These are phyloP conservation scores for Fusarium coffeatum DNA, from an alignment of 2,329 filamentous ascomycete species.

Conservation along the genomic window DNA sequence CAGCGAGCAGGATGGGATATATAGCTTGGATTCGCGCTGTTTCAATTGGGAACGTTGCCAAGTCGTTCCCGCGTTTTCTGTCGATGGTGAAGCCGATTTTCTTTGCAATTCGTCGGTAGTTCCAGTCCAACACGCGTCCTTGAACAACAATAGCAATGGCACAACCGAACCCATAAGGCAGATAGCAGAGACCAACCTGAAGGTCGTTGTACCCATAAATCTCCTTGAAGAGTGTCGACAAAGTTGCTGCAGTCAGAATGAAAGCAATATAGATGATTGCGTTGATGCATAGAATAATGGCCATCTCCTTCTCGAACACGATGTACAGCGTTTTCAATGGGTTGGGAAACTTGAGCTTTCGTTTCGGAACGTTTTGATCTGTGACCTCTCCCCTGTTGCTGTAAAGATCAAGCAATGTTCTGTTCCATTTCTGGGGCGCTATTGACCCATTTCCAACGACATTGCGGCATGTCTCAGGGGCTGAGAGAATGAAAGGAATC, in stretches of 20 bases:
- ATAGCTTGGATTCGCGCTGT: conserved; percentile 65
- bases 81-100: conserved; percentile 71
- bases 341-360: conserved; percentile 65
- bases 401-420: conserved; percentile 64
- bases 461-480: conserved; percentile 70
- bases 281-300: conserved; percentile 64
- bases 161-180: conserved; percentile 65
- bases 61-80: conserved; percentile 65
- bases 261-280: conserved; percentile 67
- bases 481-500: conserved; percentile 64
- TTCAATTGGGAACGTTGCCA: conserved; percentile 66
- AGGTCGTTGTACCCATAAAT: conserved; percentile 65
- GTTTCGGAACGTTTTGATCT: conserved; percentile 51
- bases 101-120: conserved; percentile 75
- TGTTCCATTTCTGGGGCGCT: conserved; percentile 68
- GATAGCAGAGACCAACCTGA: conserved; percentile 65
- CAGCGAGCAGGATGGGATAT: conserved; percentile 65
- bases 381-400: conserved; percentile 52
- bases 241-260: conserved; percentile 64
- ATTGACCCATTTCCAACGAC: conserved; percentile 73
- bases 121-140: conserved; percentile 72
- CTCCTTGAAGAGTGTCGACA: conserved; percentile 63
- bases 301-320: conserved; percentile 68
- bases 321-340: conserved; percentile 66
- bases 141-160: conserved; percentile 62